phyloP scores from a whole-genome alignment of 78 protist genomes.

The Monocercomonoides exilis region DNA sequence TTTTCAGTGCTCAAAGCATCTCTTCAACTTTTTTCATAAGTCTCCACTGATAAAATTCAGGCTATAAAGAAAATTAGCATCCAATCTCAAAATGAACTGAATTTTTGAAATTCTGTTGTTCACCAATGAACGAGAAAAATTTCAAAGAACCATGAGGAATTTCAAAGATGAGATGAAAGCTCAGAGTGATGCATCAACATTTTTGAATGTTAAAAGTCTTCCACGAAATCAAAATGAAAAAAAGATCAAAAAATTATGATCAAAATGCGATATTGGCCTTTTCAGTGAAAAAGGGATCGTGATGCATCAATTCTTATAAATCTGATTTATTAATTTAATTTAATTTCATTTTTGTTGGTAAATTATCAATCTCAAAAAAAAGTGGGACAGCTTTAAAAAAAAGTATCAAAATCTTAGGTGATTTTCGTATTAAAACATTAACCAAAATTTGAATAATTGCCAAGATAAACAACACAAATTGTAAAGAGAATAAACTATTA shows the following conservation, averaged over 20 bases:
- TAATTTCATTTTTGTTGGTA: not conserved
- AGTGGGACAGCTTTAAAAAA: not conserved
- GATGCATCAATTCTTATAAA: not conserved
- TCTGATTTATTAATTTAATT: not conserved
- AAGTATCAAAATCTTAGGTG: not conserved
- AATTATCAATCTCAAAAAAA: not conserved
- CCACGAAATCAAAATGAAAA: no score
- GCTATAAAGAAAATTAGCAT: not conserved
- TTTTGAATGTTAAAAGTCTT: not conserved
- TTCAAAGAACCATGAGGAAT: not conserved
- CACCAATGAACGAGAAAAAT: not conserved
- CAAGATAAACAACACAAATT: no score
- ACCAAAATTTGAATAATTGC: not conserved
- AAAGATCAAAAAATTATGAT: no score
- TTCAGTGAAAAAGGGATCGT: not conserved
- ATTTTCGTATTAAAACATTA: not conserved
- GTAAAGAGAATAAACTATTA: not conserved
- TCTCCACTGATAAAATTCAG: not conserved
- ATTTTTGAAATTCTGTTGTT: not conserved
- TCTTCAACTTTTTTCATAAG: not conserved
- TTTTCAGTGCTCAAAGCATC: not conserved
- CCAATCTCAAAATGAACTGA: not conserved
- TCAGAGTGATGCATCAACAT: not conserved
- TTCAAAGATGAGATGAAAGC: not conserved
- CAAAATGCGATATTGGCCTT: no score